Evolutionary conservation across 2,329 filamentous ascomycete species (phyloP), one percentile per base, ranked within the genome.

Genomic region (Trichoderma koningiopsis): DNA sequence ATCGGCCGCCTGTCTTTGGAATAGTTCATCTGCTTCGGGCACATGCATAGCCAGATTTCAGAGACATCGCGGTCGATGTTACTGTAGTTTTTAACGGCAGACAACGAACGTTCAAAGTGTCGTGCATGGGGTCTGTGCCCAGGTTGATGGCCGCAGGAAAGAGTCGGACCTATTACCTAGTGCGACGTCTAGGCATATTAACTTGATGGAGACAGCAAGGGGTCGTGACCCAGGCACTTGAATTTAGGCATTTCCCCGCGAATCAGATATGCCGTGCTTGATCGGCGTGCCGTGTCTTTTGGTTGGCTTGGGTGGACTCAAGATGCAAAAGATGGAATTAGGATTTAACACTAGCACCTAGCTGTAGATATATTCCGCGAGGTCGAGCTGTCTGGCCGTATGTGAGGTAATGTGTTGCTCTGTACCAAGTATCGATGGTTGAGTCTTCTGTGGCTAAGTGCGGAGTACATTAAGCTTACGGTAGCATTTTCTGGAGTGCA

Each of bases 81-180:
- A 27, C 27, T 2, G 27, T 27, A 40, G 16, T 10, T 37, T 16
- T 52, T 11, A n/a, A 10, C 62, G 27, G 10, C 14, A 37, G 29
- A 49, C 19, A 59, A 52, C 37, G 11, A 63, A 22, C 55, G 29
- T 37, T 8, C 22, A 10, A n/a, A 16, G 31, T 59, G n/a, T 43
- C 16, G 43, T 55, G 33, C 47, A 35, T 33, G 29, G 55, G 63
- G 11, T 22, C 47, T 66, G 14, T 31, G n/a, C 27, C 37, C 53
- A 49, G 35, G 49, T 24, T 52, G 55, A 66, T 49, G 63, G 55
- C n/a, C 4, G 64, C 64, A 49, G 64, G 64, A 40, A 40, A 40
- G 64, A 67, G 40, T 67, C 64, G 64, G 64, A 67, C 64, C 64
- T 67, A 67, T 67, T 67, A 67, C 40, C 64, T 67, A 67, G 64